Percentiles rank a stretch among this genome's conserved stretches.
Evolutionary conservation across 257 asterid genomes (phyloP).

Genomic region (Plantago elongata): DNA sequence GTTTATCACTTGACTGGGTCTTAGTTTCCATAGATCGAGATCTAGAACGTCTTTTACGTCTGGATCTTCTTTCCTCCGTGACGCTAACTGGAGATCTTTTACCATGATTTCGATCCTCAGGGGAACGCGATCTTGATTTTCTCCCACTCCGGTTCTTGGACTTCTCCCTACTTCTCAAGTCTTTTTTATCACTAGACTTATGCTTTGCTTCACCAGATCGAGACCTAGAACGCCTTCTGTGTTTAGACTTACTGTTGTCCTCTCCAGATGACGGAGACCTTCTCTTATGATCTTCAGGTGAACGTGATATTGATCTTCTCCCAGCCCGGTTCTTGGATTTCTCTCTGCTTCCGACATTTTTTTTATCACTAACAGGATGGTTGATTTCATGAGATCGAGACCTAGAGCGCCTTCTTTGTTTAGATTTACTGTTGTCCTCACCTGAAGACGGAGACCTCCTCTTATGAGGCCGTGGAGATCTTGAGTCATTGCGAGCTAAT

Average conservation of each 20-base stretch:
- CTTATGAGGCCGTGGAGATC: slow-evolving; percentile 61
- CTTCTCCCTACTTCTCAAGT: slow-evolving; percentile 42
- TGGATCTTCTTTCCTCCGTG: slow-evolving; percentile 50
- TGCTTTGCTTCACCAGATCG: slow-evolving; percentile 59
- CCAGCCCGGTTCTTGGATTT: slow-evolving; percentile 43
- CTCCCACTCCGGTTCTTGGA: slow-evolving; percentile 44
- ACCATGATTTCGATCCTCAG: slow-evolving; percentile 37
- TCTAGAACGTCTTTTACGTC: slow-evolving; percentile 50
- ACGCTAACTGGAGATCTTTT: slow-evolving; percentile 41
- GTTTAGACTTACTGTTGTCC: slow-evolving; percentile 51
- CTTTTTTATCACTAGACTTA: slow-evolving; percentile 47
- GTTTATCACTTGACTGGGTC: slow-evolving; percentile 37
- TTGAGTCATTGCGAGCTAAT: slow-evolving; percentile 49
- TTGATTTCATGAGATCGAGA: slow-evolving; percentile 67
- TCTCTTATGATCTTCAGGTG: slow-evolving; percentile 57
- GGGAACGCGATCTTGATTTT: slow-evolving; percentile 54
- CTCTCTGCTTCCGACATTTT: slow-evolving; percentile 40
- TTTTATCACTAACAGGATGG: slow-evolving; percentile 46
- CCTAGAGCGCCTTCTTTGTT: slow-evolving; percentile 59
- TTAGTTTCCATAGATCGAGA: slow-evolving; percentile 58
- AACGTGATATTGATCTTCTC: slow-evolving; percentile 57
- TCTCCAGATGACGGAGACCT: slow-evolving; percentile 61
- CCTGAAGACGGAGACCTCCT: slow-evolving; percentile 58
- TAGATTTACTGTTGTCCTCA: slow-evolving; percentile 55
- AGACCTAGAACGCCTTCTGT: slow-evolving; percentile 68